Percentiles rank a stretch among this genome's conserved stretches.
Conservation (phyloP, 2,329 filamentous ascomycete genomes). For the Dothiorella sarmentorum region DNA sequence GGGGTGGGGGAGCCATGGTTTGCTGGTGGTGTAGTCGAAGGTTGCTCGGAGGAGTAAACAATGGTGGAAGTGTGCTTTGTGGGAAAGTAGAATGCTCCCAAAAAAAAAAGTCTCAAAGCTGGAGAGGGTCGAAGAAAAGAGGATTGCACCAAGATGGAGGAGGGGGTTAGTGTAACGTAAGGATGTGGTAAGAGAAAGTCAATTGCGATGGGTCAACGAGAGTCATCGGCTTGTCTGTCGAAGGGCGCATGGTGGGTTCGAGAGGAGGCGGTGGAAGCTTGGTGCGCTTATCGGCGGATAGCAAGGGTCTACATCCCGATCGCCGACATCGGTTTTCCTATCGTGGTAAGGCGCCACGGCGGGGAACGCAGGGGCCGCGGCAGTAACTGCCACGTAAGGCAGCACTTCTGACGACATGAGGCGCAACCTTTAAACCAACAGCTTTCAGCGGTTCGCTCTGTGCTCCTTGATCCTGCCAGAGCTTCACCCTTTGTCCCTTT, state of each 20-base stretch:
- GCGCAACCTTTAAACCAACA: background rate
- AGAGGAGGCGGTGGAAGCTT: background rate
- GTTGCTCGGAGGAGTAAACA: background rate
- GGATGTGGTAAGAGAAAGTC: background rate
- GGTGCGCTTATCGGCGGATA: conserved; percentile 14
- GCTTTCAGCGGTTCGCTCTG: too few species aligned
- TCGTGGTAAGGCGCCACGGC: background rate
- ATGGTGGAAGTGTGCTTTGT: background rate
- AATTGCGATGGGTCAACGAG: background rate
- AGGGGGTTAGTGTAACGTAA: background rate
- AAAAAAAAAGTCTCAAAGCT: too few species aligned
- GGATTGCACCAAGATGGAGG: background rate
- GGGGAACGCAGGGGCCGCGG: background rate
- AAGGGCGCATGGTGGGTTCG: background rate
- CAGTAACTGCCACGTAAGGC: background rate
- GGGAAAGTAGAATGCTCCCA: too few species aligned
- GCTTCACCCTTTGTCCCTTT: background rate
- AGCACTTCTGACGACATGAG: background rate
- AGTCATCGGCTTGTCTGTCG: background rate
- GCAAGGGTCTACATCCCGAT: conserved; percentile 6
- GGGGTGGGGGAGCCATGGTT: background rate
- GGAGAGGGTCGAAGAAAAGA: background rate
- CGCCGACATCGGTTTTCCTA: conserved; percentile 8
- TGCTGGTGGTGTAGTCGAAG: background rate
- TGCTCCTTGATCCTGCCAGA: background rate